phyloP scores from a whole-genome alignment of 169 alveolate genomes.

The Cryptosporidium bovis region DNA sequence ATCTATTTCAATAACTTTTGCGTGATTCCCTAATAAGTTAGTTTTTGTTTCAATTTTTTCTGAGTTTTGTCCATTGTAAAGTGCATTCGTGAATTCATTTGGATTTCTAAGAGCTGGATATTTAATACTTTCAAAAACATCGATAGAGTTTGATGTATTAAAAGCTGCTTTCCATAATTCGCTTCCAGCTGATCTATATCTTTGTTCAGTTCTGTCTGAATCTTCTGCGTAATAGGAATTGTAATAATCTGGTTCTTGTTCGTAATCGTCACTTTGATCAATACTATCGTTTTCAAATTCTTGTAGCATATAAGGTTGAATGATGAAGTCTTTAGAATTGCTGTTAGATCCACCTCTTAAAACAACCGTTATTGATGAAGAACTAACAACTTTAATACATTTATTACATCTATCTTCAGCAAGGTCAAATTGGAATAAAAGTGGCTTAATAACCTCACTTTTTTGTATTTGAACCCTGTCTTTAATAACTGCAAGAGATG shows the following conservation, averaged over 20 bases:
- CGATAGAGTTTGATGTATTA: conserved; percentile 34
- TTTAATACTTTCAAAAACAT: conserved; percentile 25
- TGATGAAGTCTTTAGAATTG: conserved; percentile 20
- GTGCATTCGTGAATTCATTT: conserved; percentile 50
- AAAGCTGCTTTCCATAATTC: conserved; percentile 48
- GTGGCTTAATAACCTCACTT: conserved; percentile 13
- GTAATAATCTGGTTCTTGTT: background rate
- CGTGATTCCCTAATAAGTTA: conserved; percentile 7
- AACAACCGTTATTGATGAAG: conserved; percentile 67
- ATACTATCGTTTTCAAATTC: background rate
- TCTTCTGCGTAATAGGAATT: background rate
- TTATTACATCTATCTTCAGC: conserved; percentile 71
- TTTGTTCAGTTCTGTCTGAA: background rate
- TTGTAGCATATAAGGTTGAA: conserved; percentile 44
- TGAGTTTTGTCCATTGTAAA: conserved; percentile 6
- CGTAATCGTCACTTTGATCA: background rate
- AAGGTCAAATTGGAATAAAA: conserved; percentile 44
- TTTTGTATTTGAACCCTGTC: conserved; percentile 20
- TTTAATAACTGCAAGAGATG: background rate
- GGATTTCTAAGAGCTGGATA: conserved; percentile 70
- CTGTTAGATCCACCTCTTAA: conserved; percentile 53
- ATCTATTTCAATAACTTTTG: conserved; percentile 46
- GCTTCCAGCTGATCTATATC: conserved; percentile 22
- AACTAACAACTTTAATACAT: conserved; percentile 42
- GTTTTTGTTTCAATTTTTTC: background rate